Base-by-base conservation (phyloP, 371 early-diverging fungal species). In the Mucor irregularis region DNA sequence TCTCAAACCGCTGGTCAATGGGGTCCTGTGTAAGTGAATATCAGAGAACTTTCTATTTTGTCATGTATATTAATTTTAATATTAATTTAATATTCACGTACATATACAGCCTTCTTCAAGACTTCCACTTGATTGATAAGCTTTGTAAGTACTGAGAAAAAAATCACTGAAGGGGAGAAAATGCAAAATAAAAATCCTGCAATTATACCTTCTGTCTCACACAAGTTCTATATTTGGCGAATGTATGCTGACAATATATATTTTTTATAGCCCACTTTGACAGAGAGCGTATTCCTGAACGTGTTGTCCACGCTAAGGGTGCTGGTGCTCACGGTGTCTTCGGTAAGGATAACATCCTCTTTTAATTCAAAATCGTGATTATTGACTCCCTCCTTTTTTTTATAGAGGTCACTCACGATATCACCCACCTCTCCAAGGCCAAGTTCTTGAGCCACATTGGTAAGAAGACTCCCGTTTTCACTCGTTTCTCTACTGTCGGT, bases 401-500 rank as follows among this genome's bases (percentile, higher is more conserved):
- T 21, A 16, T 45, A 76, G 90, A 88, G 80, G 88, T 89, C 22
- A 89, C 90, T 37, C 76, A 86, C 61, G 90, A 90, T 65, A 72
- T 92, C 49, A 73, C 85, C 39, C 67, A 88, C 40, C 64, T 86
- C 25, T 82, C 90, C 39, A 81, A 83, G 65, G 91, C 92, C 62
- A 85, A 89, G 68, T 89, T 92, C 74, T 74, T 92, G 64, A 73
- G 70, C 68, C 67, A 73, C 22, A 71, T 86, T 31, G 92, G 92
- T 64, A 90, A 84, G 69, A 83, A 81, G 64, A 92, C 91, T 11
- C 91, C 91, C 0, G 62, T 86, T n/a, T 92, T 91, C 60, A 66
- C 80, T 17, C 86, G 92, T 45, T 90, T 92, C 76, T 90, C 91
- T 19, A 89, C 88, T n/a, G 91, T 90, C 5, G 87, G 85, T 51